A percentile compares a stretch with the other conserved stretches of the same genome.
phyloP scores from a whole-genome alignment of 1,284 basidiomycete genomes.

The Gomphus bonarii region DNA sequence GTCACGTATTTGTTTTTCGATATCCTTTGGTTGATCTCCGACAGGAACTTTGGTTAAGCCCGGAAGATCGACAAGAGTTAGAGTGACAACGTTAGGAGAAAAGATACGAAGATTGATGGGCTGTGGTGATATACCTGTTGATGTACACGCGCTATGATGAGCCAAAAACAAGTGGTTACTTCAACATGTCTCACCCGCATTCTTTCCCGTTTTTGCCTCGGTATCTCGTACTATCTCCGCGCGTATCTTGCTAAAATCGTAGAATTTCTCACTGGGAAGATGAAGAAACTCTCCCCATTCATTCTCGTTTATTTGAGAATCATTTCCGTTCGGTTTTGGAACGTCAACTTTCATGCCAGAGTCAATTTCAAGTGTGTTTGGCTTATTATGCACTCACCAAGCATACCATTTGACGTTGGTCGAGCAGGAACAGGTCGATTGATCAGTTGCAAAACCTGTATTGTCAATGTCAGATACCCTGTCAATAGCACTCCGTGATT shows the following conservation, averaged over 20 bases:
- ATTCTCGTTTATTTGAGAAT: constrained; percentile 73
- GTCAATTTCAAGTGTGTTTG: constrained; percentile 10
- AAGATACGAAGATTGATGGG: constrained; percentile 97
- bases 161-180: not conserved
- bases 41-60: constrained; percentile 96
- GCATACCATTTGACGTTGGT: constrained; percentile 37
- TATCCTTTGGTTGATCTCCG: constrained; percentile 95
- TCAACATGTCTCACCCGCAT: constrained; percentile 45
- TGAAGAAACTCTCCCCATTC: constrained; percentile 99
- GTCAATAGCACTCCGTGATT: not conserved
- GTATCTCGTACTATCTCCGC: constrained; percentile 96
- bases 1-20: constrained; percentile 95
- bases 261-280: constrained; percentile 93
- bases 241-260: constrained; percentile 94
- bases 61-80: constrained; percentile 95
- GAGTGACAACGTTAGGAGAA: constrained; percentile 92
- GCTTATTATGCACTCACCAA: constrained; percentile 22
- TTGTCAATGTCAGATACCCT: not conserved
- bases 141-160: not conserved
- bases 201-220: constrained; percentile 95
- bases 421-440: constrained; percentile 52
- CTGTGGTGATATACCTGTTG: constrained; percentile 77
- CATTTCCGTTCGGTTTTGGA: constrained; percentile 37
- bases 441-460: constrained; percentile 89
- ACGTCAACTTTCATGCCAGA: constrained; percentile 18